Conservation (phyloP, 73 alveolate species). For the Paramecium biaurelia region DNA sequence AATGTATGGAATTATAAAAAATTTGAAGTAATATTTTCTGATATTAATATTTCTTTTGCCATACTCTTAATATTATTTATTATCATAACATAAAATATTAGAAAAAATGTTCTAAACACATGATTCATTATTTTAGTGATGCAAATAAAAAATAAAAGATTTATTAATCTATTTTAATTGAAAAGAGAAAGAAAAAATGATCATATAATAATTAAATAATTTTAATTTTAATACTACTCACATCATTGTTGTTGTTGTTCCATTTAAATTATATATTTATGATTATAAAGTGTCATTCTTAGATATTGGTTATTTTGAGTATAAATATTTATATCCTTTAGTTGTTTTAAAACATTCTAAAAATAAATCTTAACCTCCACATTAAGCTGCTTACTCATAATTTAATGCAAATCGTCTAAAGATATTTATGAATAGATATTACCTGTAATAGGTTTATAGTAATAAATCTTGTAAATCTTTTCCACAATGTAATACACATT, state of each 20-base stretch:
- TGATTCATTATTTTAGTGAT: too few species aligned
- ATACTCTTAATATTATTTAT: too few species aligned
- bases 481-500: slow-evolving; percentile 27
- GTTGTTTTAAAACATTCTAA: background rate
- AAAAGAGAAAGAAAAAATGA: background rate
- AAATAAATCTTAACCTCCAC: background rate
- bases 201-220: background rate
- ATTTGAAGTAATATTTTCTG: too few species aligned
- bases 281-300: slow-evolving; percentile 43
- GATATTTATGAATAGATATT: background rate
- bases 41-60: too few species aligned
- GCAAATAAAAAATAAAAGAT: too few species aligned
- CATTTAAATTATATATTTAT: background rate
- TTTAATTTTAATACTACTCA: slow-evolving; percentile 10
- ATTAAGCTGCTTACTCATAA: slow-evolving; percentile 32
- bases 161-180: background rate
- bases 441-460: slow-evolving; percentile 27
- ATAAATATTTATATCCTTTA: slow-evolving; percentile 31
- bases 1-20: too few species aligned
- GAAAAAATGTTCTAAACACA: too few species aligned
- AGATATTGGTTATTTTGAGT: background rate
- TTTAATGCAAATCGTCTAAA: slow-evolving; percentile 23
- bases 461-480: background rate
- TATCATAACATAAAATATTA: too few species aligned
- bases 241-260: background rate